A percentile compares a stretch with the other conserved stretches of the same genome.
phyloP scores from a whole-genome alignment of 345 rosid species.

The Gossypium sturtianum region DNA sequence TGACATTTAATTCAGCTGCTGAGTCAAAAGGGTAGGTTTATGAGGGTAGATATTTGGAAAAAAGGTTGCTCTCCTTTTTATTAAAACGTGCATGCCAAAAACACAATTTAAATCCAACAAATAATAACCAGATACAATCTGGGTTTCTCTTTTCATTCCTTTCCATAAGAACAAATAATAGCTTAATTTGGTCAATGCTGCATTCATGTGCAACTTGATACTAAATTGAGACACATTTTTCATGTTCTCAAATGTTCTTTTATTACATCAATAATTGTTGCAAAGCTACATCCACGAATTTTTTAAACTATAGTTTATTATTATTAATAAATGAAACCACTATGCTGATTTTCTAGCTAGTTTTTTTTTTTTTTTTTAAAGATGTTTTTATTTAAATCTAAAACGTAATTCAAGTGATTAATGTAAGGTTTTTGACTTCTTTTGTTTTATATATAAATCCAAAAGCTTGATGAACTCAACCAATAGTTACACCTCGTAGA shows the following conservation, averaged over 20 bases:
- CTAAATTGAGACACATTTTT: not conserved
- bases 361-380: too few species aligned
- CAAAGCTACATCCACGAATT: not conserved
- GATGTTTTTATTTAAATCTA: too few species aligned
- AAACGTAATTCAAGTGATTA: too few species aligned
- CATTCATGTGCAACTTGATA: too few species aligned
- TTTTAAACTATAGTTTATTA: too few species aligned
- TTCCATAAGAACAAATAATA: not conserved
- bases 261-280: slow-evolving; percentile 5
- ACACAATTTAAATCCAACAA: not conserved
- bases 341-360: too few species aligned
- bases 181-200: not conserved
- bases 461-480: not conserved
- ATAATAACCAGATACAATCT: not conserved
- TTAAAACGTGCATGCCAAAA: not conserved
- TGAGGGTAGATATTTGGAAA: slow-evolving; percentile 19
- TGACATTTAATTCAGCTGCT: not conserved
- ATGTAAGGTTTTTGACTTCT: too few species aligned
- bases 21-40: slow-evolving; percentile 24
- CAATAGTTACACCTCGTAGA: not conserved
- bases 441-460: not conserved
- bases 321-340: too few species aligned
- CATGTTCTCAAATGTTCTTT: not conserved
- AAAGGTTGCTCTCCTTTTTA: not conserved
- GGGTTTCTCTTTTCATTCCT: not conserved